Evolutionary conservation across 106 monocot genomes (phyloP).

Genomic region (Gastrodia elata): DNA sequence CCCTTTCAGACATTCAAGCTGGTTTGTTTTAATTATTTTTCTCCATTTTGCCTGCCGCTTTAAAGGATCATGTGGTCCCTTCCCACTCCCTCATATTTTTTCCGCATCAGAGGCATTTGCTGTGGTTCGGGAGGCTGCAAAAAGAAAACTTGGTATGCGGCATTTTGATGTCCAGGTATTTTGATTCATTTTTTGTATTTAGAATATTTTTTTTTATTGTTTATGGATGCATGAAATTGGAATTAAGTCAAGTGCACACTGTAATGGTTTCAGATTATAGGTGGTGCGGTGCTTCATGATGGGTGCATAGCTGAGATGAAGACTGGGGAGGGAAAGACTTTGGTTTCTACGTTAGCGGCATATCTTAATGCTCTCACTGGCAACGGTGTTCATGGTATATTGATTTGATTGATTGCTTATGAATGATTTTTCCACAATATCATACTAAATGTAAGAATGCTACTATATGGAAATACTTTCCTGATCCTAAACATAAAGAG

Average conservation of each 20-base stretch:
- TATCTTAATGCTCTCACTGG: slow-evolving; percentile 96
- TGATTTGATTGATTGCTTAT: not conserved
- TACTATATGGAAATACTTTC: not conserved
- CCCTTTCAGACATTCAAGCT: slow-evolving; percentile 82
- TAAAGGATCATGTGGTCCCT: not conserved
- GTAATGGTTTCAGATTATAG: slow-evolving; percentile 54
- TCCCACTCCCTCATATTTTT: not conserved
- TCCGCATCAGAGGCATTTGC: slow-evolving; percentile 83
- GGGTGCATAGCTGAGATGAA: slow-evolving; percentile 99
- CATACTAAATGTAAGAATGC: slow-evolving; percentile 1
- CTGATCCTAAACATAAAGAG: not conserved
- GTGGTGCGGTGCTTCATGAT: slow-evolving; percentile 97
- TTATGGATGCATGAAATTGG: not conserved
- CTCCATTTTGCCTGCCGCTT: not conserved
- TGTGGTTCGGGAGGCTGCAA: slow-evolving; percentile 88
- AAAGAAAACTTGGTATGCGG: slow-evolving; percentile 88
- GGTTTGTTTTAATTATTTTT: slow-evolving; percentile 22
- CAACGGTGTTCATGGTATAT: slow-evolving; percentile 86
- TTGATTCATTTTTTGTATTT: not conserved
- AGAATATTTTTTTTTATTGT: slow-evolving; percentile 2
- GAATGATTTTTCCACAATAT: not conserved
- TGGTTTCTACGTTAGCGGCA: slow-evolving; percentile 93
- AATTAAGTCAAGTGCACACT: not conserved
- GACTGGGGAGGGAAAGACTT: slow-evolving; percentile 97
- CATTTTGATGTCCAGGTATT: slow-evolving; percentile 97